These are phyloP conservation scores for Tulasnella sp. DNA, from an alignment of 768 basidiomycete species.

Conservation along the genomic window DNA sequence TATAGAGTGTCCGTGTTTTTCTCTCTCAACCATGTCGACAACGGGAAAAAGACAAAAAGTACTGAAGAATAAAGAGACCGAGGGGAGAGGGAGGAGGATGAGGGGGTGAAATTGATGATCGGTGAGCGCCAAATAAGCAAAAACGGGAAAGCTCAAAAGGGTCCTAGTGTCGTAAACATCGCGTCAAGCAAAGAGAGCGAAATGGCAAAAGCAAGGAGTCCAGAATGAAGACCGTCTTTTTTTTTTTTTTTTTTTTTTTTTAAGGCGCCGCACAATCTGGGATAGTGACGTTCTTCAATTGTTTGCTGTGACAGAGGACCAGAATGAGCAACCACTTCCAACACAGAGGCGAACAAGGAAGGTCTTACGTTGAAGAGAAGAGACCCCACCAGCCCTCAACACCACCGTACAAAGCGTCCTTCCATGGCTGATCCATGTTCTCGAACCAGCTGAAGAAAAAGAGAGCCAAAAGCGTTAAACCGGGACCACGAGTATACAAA, in stretches of 20 bases:
- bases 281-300: constrained; percentile 62
- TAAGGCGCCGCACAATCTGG: constrained; percentile 42
- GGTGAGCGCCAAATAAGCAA: not conserved
- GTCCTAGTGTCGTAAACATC: not conserved
- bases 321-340: constrained; percentile 30
- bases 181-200: not conserved
- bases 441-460: constrained; percentile 31
- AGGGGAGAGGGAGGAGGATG: not conserved
- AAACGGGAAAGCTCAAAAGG: not conserved
- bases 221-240: not conserved
- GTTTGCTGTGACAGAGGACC: constrained; percentile 40
- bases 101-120: not conserved
- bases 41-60: too few relatives aligned
- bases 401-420: constrained; percentile 65
- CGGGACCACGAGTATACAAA: not conserved
- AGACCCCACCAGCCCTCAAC: constrained; percentile 71
- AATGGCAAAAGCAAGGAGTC: not conserved
- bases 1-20: not conserved
- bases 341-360: not conserved
- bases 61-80: not conserved
- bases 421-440: constrained; percentile 77
- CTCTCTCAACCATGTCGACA: not conserved
- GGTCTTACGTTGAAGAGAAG: constrained; percentile 33
- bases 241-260: not conserved
- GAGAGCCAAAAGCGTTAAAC: not conserved